Evolutionary conservation across 768 basidiomycete genomes (phyloP), one percentile per base, ranked within the genome.

Genomic region (Boletales sp.): DNA sequence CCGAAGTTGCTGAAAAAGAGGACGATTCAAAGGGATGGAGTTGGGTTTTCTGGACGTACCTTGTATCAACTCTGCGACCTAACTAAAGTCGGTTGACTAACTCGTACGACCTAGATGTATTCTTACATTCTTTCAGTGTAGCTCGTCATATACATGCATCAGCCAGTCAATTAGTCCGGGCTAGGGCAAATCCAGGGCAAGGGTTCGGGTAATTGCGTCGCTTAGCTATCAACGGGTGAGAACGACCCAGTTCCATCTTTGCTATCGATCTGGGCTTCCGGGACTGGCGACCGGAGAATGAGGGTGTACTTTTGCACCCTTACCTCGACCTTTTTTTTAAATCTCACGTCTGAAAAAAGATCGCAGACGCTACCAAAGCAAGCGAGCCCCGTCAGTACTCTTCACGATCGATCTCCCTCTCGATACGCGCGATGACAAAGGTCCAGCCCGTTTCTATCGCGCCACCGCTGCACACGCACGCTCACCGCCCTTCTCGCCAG

Each of bases 41-140:
- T 38, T 52, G 52, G 54, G 44, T 34, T 34, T 10, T 52, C 18
- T 51, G 60, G 57, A 47, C 45, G 32, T 56, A 51, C 49, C 12
- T 65, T 36, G 24, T 51, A 41, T 56, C 62, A 2, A 43, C 38
- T 14, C 27, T 61, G 15, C 14, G 52, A 1, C 15, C 47, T 5
- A n/a, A 40, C 32, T 41, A 43, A 43, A 37, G 18, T 27, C 4
- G 27, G 27, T 40, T 27, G 36, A 49, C 14, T 27, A 17, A 27
- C 27, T 21, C 21, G 21, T 21, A 8, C 7, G 13, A 40, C 17
- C 10, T 45, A 31, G 24, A 45, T 29, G 10, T 35, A 31, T 40
- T 17, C 46, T 44, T 12, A 21, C 19, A 12, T 21, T 21, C 24
- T 24, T 24, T 24, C 24, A 24, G n/a, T n/a, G 24, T 27, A 27